A percentile compares a stretch with the other conserved stretches of the same genome.
Evolutionary conservation across 2,329 filamentous ascomycete species (phyloP).

Genomic region (Botrytis deweyae): DNA sequence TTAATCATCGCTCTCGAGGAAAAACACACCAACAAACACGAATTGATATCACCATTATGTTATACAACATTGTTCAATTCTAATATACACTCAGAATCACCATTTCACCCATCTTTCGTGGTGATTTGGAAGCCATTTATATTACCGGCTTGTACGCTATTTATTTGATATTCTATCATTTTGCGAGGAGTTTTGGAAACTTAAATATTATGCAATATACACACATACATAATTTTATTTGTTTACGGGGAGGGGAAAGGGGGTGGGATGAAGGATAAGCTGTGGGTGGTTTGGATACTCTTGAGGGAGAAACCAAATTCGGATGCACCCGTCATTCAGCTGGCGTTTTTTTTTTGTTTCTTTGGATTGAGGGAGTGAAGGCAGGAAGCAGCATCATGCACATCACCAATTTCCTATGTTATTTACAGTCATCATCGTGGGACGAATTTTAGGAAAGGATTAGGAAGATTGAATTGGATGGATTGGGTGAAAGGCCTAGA

Average conservation of each 20-base stretch:
- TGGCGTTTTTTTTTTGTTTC: constrained; percentile 8
- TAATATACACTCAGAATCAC: constrained; percentile 2
- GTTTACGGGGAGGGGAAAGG: neutral
- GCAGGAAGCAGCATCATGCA: neutral
- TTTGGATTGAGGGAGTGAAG: neutral
- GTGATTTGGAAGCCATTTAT: neutral
- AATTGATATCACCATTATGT: neutral
- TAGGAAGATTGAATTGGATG: neutral
- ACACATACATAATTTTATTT: constrained; percentile 23
- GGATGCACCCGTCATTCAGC: constrained; percentile 14
- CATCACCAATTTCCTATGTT: neutral
- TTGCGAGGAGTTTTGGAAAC: constrained; percentile 1
- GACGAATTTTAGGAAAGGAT: neutral
- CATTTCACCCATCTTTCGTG: neutral
- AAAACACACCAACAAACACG: neutral
- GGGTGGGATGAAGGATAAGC: neutral
- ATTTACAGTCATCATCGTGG: neutral
- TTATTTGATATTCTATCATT: neutral
- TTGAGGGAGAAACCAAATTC: neutral
- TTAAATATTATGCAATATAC: neutral
- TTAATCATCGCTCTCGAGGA: neutral
- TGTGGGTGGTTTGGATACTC: constrained; percentile 2
- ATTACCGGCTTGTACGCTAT: constrained; percentile 15
- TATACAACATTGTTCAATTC: neutral
- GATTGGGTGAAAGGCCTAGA: neutral